Base-by-base conservation (phyloP, 768 basidiomycete genomes). In the Sutorius australiensis region DNA sequence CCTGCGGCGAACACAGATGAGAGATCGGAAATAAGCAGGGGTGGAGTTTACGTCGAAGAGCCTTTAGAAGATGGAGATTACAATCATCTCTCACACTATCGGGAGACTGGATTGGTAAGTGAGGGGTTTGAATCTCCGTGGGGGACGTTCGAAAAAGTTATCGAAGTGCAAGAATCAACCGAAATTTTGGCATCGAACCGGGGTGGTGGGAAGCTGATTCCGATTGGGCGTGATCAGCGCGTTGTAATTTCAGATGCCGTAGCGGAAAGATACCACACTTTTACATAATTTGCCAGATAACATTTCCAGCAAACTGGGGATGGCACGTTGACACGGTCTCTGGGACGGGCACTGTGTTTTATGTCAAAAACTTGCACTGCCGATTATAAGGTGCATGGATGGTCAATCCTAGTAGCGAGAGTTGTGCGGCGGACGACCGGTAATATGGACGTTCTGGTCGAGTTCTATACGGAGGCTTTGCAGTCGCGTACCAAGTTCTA, bases 21-120 rank as follows among this genome's bases (percentile, higher is more conserved):
- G 50, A 10, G 11, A 33, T 40, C 60, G 48, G 60, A 50, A 53
- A 53, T 45, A 36, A 44, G 41, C 14, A 33, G 37, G 47, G 10
- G 16, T 44, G 39, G 19, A 30, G 5, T 60, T 58, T 59, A 59
- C 58, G 57, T 55, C 44, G 47, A 41, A 1, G 24, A 28, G 13
- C 9, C 43, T 28, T 6, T 24, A 28, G 42, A 31, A 44, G 37
- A 38, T 19, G 34, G 16, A 37, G 14, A 42, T 51, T 9, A 47
- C 27, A 13, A n/a, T 24, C 27, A 11, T 53, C n/a, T 31, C 31
- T 54, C 17, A 24, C 24, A 24, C 24, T 24, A 28, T 37, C 13
- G 24, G 13, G 16, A 27, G 44, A 47, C 28, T 9, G 33, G 32
- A 43, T 30, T 43, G 24, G 33, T 38, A 32, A 36, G 5, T 8